Conservation (phyloP, 2,329 filamentous ascomycete species). For the Penicillium palitans region DNA sequence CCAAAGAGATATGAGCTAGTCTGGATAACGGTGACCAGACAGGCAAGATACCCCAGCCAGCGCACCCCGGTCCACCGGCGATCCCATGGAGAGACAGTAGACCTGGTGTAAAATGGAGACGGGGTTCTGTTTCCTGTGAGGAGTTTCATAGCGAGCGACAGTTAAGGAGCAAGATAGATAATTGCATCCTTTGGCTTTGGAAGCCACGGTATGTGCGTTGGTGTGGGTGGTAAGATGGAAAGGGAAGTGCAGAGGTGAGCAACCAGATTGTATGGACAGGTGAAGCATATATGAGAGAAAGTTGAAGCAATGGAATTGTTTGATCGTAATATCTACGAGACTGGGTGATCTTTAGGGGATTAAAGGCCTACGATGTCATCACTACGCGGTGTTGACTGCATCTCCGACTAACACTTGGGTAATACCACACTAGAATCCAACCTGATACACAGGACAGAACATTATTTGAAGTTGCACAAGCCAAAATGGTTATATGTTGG, state of each 20-base stretch:
- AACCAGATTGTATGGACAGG: not conserved
- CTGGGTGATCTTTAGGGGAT: not conserved
- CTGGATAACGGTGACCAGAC: conserved; percentile 12
- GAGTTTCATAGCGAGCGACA: not conserved
- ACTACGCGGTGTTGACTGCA: conserved; percentile 21
- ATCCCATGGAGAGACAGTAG: not conserved
- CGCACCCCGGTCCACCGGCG: conserved; percentile 14
- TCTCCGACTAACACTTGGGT: conserved; percentile 1
- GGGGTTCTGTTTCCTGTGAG: conserved; percentile 1
- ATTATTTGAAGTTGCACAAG: not conserved
- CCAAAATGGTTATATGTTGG: not conserved
- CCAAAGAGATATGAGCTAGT: conserved; percentile 9
- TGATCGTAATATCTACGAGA: not conserved
- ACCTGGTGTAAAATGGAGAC: conserved; percentile 4
- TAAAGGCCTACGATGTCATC: conserved; percentile 19
- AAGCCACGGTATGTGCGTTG: not conserved
- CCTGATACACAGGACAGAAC: not conserved
- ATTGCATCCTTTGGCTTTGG: conserved; percentile 1
- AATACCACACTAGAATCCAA: not conserved
- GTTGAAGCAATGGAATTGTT: not conserved
- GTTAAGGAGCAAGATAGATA: not conserved
- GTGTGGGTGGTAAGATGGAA: not conserved
- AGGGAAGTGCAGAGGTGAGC: not conserved
- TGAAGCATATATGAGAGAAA: not conserved
- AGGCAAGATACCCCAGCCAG: conserved; percentile 13